Evolutionary conservation across 768 basidiomycete species (phyloP), one percentile per base, ranked within the genome.

Genomic region (Solioccasus polychromus): DNA sequence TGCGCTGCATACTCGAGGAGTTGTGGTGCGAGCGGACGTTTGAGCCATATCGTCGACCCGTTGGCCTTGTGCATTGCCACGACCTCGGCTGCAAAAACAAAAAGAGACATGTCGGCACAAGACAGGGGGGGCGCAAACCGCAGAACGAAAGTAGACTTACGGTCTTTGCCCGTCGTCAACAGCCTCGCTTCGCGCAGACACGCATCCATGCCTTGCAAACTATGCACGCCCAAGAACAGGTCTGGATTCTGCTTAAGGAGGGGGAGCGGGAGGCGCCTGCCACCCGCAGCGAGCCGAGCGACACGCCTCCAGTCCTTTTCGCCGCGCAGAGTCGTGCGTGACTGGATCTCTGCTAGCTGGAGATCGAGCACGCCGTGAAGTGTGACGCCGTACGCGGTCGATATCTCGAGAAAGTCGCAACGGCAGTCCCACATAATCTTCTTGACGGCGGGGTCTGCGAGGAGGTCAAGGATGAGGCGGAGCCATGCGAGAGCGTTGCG

Each of bases 351-450:
- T 2, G 63, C 73, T 12, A 74, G 57, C 45, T 73, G 72, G 23
- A 74, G 60, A 47, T 74, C 73, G 10, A 74, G 47, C 9, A 74
- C 62, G 12, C 62, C 60, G 9, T 55, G 50, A 19, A 74, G 49
- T 0, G 38, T 22, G 19, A 69, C 54, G 2, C 60, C 59, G 25
- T 68, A 68, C 1, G 50, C 38, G 15, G 58, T 41, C 8, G 23
- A 50, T 3, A 74, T 56, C 47, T 73, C 72, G 26, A 66, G 53
- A 53, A 56, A 70, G 52, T 74, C 73, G 54, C 66, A 66, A 2
- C 72, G 61, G 10, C 71, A 71, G 50, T 74, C 73, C 65, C 68
- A 74, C 49, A 71, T 67, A 48, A 74, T 50, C 52, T 73, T 74
- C 24, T 60, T 57, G 28, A 71, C 50, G 2, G 36, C 25, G 11